Evolutionary conservation across 176 grass and related monocot genomes (phyloP).

Genomic region (Rhynchospora tenuis): DNA sequence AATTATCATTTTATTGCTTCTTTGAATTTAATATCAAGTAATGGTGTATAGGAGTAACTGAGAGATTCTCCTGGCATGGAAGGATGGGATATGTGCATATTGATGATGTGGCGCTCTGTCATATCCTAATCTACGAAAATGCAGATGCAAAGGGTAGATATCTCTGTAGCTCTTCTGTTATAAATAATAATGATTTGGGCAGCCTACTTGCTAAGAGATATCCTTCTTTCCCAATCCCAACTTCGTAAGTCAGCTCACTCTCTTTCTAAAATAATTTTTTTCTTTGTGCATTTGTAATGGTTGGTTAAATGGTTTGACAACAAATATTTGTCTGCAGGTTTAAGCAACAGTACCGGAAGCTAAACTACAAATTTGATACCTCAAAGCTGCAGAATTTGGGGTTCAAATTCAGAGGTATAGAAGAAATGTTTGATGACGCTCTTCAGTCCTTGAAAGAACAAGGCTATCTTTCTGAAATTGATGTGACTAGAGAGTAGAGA

Average conservation of each 20-base stretch:
- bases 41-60: slow-evolving; percentile 46
- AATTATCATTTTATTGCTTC: not conserved
- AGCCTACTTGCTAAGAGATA: slow-evolving; percentile 46
- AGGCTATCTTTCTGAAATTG: slow-evolving; percentile 39
- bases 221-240: slow-evolving; percentile 57
- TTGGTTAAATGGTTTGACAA: not conserved
- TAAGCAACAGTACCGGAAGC: slow-evolving; percentile 38
- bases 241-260: slow-evolving; percentile 33
- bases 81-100: slow-evolving; percentile 94
- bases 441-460: slow-evolving; percentile 44
- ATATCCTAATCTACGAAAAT: slow-evolving; percentile 73
- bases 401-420: slow-evolving; percentile 47
- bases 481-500: not conserved
- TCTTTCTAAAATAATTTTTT: not conserved
- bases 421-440: slow-evolving; percentile 76
- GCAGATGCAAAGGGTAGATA: slow-evolving; percentile 53
- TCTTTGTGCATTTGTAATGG: not conserved
- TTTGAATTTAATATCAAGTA: not conserved
- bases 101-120: slow-evolving; percentile 73
- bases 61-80: slow-evolving; percentile 64
- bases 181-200: slow-evolving; percentile 37
- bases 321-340: slow-evolving; percentile 30
- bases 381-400: slow-evolving; percentile 56
- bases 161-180: slow-evolving; percentile 71
- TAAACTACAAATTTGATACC: slow-evolving; percentile 51